Evolutionary conservation across 2,329 filamentous ascomycete genomes (phyloP).

Genomic region (Claviceps purpurea): DNA sequence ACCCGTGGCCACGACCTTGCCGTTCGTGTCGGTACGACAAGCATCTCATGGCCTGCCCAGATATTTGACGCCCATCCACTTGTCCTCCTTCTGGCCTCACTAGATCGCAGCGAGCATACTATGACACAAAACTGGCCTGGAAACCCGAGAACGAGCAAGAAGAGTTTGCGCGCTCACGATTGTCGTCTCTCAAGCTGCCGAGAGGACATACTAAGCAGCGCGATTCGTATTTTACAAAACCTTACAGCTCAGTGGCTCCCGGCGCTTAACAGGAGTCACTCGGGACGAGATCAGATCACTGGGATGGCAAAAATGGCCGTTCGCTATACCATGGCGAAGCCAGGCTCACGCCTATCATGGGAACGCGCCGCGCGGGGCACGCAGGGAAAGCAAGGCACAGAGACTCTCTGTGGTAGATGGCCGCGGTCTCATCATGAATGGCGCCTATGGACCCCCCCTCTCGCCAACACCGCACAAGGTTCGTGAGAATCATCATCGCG

Average conservation of each 20-base stretch:
- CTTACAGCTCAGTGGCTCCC: conserved; percentile 40
- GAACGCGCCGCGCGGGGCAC: conserved; percentile 39
- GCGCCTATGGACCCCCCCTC: too few relatives aligned
- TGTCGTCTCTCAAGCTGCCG: conserved; percentile 10
- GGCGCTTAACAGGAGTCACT: conserved; percentile 49
- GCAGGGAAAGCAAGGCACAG: too few relatives aligned
- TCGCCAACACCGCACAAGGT: conserved; percentile 23
- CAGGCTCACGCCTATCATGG: conserved; percentile 49
- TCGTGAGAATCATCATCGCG: conserved; percentile 68
- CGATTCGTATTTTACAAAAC: conserved; percentile 18
- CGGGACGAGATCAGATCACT: conserved; percentile 35
- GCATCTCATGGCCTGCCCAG: conserved; percentile 46
- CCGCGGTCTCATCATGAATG: too few relatives aligned
- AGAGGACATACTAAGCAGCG: background rate
- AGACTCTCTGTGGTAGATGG: too few relatives aligned
- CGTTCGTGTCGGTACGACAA: conserved; percentile 37
- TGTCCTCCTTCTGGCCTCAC: conserved; percentile 31
- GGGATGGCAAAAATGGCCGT: conserved; percentile 42
- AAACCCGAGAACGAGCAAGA: conserved; percentile 31
- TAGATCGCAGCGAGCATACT: conserved; percentile 30
- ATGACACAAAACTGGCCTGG: conserved; percentile 47
- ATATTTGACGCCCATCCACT: conserved; percentile 52
- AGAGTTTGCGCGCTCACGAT: conserved; percentile 16
- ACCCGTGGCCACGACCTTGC: conserved; percentile 41
- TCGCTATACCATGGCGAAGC: conserved; percentile 53